Evolutionary conservation across 495 filamentous ascomycete species (phyloP).

Genomic region (Bryoglossum gracile): DNA sequence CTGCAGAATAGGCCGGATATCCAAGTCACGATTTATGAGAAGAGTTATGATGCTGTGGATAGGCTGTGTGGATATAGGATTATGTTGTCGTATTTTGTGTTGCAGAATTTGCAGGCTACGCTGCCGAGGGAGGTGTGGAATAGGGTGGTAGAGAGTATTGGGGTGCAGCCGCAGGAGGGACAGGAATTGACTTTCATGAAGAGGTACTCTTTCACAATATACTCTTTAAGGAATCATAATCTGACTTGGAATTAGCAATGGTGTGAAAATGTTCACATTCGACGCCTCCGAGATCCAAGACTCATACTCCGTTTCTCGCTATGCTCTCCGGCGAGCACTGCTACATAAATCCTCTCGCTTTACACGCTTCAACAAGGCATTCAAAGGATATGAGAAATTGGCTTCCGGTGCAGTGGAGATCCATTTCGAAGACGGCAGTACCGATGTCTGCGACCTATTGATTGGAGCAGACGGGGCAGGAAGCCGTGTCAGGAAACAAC

Average conservation of each 20-base stretch:
- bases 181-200: conserved; percentile 19
- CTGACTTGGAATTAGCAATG: conserved; percentile 6
- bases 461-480: conserved; percentile 40
- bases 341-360: conserved; percentile 22
- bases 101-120: conserved; percentile 11
- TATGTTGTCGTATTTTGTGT: conserved; percentile 18
- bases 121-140: conserved; percentile 13
- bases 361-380: conserved; percentile 31
- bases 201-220: background rate
- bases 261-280: conserved; percentile 12
- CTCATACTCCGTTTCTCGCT: conserved; percentile 17
- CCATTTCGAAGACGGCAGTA: conserved; percentile 32
- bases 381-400: conserved; percentile 25
- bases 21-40: conserved; percentile 21
- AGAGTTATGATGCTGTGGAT: conserved; percentile 8
- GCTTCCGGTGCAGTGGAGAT: conserved; percentile 24
- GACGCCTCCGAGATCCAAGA: conserved; percentile 14
- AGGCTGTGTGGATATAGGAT: conserved; percentile 19
- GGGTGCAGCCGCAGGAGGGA: conserved; percentile 15
- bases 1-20: conserved; percentile 15
- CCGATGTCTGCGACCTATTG: conserved; percentile 31
- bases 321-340: conserved; percentile 17
- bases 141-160: conserved; percentile 7
- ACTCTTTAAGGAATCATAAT: too few relatives aligned
- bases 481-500: conserved; percentile 33